Percentiles rank a stretch among this genome's conserved stretches.
These are phyloP conservation scores for Xylaria bambusicola DNA, from an alignment of 495 filamentous ascomycete species.

Conservation along the genomic window DNA sequence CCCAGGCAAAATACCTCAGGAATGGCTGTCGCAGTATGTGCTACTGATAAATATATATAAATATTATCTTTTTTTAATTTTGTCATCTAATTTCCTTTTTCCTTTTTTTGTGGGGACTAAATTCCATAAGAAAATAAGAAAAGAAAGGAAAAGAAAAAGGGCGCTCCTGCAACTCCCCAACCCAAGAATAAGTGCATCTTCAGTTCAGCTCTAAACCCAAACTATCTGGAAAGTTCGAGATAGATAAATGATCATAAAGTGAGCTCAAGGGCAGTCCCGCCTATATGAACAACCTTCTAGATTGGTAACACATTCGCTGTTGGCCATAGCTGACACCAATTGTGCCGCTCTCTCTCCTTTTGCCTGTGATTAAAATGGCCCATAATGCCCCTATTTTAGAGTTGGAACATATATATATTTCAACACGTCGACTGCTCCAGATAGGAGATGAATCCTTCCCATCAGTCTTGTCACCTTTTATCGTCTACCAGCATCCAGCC, in stretches of 20 bases:
- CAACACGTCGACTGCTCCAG: background rate
- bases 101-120: background rate
- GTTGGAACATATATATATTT: background rate
- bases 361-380: background rate
- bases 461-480: too few relatives aligned
- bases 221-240: background rate
- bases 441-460: too few relatives aligned
- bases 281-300: background rate
- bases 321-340: background rate
- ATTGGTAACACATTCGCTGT: background rate
- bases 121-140: background rate
- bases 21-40: too few relatives aligned
- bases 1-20: too few relatives aligned
- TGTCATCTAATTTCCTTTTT: background rate
- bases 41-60: too few relatives aligned
- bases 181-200: background rate
- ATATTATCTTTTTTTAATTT: background rate
- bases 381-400: background rate
- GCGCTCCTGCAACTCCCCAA: background rate
- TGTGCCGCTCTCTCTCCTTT: too few relatives aligned
- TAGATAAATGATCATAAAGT: too few relatives aligned
- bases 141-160: background rate
- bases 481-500: slow-evolving; percentile 63
- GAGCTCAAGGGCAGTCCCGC: background rate
- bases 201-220: background rate